A percentile compares a stretch with the other conserved stretches of the same genome.
These are phyloP conservation scores for Gypsophila paniculata DNA, from an alignment of 179 eudicot species.

Conservation along the genomic window DNA sequence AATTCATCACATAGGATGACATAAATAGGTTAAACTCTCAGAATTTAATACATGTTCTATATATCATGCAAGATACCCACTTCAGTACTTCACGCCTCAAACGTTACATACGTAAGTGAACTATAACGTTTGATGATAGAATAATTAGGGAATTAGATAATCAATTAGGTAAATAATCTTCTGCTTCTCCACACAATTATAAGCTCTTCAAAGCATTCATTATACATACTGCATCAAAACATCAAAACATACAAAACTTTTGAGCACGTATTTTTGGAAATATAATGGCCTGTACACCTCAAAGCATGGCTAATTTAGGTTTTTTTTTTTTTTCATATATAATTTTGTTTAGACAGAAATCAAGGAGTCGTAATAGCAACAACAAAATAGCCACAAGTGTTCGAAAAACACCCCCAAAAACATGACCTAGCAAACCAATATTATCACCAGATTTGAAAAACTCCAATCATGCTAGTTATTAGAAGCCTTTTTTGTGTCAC, in stretches of 20 bases:
- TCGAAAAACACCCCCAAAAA: too few relatives aligned
- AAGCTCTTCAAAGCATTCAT: background rate
- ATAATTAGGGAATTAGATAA: constrained; percentile 9
- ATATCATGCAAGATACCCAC: constrained; percentile 26
- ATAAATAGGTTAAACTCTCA: constrained; percentile 18
- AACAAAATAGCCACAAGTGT: too few relatives aligned
- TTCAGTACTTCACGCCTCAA: background rate
- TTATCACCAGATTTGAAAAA: too few relatives aligned
- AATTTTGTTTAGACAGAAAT: too few relatives aligned
- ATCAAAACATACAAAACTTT: background rate
- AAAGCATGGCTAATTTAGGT: too few relatives aligned
- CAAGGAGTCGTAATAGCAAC: too few relatives aligned
- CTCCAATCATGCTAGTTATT: too few relatives aligned
- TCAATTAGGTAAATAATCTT: background rate
- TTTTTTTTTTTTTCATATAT: too few relatives aligned
- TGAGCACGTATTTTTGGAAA: background rate
- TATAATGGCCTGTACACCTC: too few relatives aligned
- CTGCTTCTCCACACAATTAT: constrained; percentile 14
- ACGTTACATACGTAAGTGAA: background rate
- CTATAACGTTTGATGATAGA: background rate
- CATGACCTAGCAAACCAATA: too few relatives aligned
- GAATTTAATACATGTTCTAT: constrained; percentile 7
- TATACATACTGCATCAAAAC: constrained; percentile 14
- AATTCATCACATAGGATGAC: constrained; percentile 14
- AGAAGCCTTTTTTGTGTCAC: too few relatives aligned